A percentile compares a stretch with the other conserved stretches of the same genome.
These are phyloP conservation scores for Peterozyma toletana DNA, from an alignment of 805 yeast species.

Conservation along the genomic window DNA sequence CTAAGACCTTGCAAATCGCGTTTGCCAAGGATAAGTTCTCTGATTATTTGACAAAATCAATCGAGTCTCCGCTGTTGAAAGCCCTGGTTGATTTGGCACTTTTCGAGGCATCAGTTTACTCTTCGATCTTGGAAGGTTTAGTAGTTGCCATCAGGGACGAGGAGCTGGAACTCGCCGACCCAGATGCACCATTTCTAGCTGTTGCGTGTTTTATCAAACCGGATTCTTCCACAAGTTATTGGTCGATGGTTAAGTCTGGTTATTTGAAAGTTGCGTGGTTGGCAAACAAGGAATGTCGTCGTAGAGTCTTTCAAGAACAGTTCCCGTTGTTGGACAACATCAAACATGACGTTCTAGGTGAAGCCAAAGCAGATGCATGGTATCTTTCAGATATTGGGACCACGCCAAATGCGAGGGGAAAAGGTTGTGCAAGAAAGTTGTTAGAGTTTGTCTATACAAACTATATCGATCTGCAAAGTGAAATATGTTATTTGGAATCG, in stretches of 20 bases:
- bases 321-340: constrained; percentile 44
- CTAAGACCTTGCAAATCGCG: constrained; percentile 23
- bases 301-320: constrained; percentile 41
- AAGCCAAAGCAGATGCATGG: constrained; percentile 31
- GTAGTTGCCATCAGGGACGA: constrained; percentile 43
- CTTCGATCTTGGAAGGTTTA: constrained; percentile 43
- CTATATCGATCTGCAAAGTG: constrained; percentile 32
- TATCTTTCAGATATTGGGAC: constrained; percentile 42
- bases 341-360: constrained; percentile 31
- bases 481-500: constrained; percentile 42
- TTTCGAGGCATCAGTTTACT: constrained; percentile 43
- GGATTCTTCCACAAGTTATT: constrained; percentile 33
- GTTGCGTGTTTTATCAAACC: constrained; percentile 51
- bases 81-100: constrained; percentile 29
- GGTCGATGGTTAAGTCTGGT: constrained; percentile 44
- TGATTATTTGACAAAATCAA: constrained; percentile 22
- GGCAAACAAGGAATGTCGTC: constrained; percentile 39
- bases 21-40: constrained; percentile 26
- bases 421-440: constrained; percentile 44
- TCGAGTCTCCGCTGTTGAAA: constrained; percentile 21
- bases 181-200: constrained; percentile 33
- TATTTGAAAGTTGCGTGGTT: constrained; percentile 43
- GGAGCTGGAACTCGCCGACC: constrained; percentile 18
- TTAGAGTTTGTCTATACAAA: constrained; percentile 41
- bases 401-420: constrained; percentile 41